These are phyloP conservation scores for Pythium diclinum DNA, from an alignment of 352 stramenopile genomes.

Conservation along the genomic window DNA sequence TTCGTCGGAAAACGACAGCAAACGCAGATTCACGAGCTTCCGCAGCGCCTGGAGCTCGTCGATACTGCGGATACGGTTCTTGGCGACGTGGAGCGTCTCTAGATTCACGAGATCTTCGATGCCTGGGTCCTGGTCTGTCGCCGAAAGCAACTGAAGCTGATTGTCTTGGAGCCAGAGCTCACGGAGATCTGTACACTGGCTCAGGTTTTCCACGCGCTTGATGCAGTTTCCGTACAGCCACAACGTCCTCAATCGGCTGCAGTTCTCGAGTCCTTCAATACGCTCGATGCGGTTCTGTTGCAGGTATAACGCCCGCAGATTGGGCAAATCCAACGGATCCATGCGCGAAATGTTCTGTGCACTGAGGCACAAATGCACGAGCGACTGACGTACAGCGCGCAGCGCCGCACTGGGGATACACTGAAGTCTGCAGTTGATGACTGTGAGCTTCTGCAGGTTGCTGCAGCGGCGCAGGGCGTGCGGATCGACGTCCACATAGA, in stretches of 20 bases:
- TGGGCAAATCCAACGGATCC: constrained; percentile 49
- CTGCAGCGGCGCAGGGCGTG: constrained; percentile 44
- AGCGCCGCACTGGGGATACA: constrained; percentile 41
- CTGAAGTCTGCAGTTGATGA: constrained; percentile 75
- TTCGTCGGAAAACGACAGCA: constrained; percentile 65
- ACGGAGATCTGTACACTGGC: constrained; percentile 59
- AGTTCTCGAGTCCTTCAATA: constrained; percentile 73
- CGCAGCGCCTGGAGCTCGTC: constrained; percentile 65
- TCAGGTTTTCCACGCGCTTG: constrained; percentile 53
- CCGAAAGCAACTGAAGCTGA: constrained; percentile 44
- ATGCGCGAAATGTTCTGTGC: constrained; percentile 66
- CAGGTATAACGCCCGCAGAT: constrained; percentile 70
- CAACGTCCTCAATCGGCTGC: constrained; percentile 63
- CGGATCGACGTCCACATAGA: constrained; percentile 43
- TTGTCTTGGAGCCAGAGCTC: constrained; percentile 89
- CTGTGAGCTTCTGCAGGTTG: constrained; percentile 50
- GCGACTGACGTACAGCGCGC: constrained; percentile 46
- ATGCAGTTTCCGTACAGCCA: constrained; percentile 83
- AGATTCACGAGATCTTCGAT: constrained; percentile 70
- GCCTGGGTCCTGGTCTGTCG: constrained; percentile 23
- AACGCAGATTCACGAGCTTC: constrained; percentile 51
- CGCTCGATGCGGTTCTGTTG: constrained; percentile 76
- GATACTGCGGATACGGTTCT: constrained; percentile 72
- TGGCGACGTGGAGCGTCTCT: constrained; percentile 60
- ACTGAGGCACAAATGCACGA: constrained; percentile 76